Base-by-base conservation (phyloP, 2,329 filamentous ascomycete species). In the Cladorrhinum sp. region DNA sequence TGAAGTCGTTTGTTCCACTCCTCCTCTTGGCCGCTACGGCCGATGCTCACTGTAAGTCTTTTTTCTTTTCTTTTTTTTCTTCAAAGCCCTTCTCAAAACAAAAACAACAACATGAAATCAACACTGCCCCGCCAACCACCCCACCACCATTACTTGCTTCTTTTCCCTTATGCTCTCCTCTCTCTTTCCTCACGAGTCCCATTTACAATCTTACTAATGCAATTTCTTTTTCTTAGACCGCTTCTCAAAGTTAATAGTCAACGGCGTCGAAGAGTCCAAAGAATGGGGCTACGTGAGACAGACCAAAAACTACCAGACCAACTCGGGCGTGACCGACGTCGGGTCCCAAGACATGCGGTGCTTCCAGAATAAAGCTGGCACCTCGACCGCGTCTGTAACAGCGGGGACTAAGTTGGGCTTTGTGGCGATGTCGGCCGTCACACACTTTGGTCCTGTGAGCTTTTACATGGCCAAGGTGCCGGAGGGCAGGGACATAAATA, bases 241-340 rank as follows among this genome's bases (percentile, higher is more conserved):
- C 59, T 73, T 73, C 67, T 70, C 70, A 12, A 69, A 70, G 50
- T 64, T 73, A 2, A 64, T 73, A 50, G 61, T 73, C 22, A 64
- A 68, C 60, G 69, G 70, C 23, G 64, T 62, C 4, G 49, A 66
- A 41, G 69, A 72, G 51, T 62, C 67, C n/a, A 60, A 61, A 9
- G 70, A 72, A 51, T 73, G 70, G 70, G 66, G 59, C 3, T 64
- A 68, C 5, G 71, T 78, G 38, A 73, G 76, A 36, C 60, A 71
- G 58, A 72, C 72, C n/a, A 73, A 73, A 64, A 74, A 73, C 68
- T 73, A 69, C 67, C 72, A 73, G 60, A 69, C 62, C 62, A 73
- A 74, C 62, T 65, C 62, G 36, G 70, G 70, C n/a, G 72, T 74
- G n/a, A 72, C 71, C 1, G 66, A 67, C 65, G 70, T 74, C 13